These are phyloP conservation scores for Tuber aestivum DNA, from an alignment of 495 filamentous ascomycete species.

Conservation along the genomic window DNA sequence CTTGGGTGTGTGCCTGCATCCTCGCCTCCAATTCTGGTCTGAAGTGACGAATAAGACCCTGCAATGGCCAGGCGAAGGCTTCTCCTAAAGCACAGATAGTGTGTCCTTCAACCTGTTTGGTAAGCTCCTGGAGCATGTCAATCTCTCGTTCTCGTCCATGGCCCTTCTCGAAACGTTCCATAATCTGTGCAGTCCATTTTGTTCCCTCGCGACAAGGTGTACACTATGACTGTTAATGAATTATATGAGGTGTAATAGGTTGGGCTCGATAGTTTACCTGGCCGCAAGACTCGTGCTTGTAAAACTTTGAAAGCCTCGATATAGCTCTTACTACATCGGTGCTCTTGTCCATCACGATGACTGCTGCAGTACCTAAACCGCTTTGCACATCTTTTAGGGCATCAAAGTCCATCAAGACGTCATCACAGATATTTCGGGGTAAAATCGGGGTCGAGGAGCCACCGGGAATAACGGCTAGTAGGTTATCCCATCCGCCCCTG, in stretches of 20 bases:
- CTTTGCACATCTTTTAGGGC: conserved; percentile 95
- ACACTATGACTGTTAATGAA: conserved; percentile 48
- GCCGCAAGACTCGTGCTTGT: conserved; percentile 95
- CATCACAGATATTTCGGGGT: conserved; percentile 76
- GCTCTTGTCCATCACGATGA: conserved; percentile 98
- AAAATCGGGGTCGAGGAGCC: conserved; percentile 95
- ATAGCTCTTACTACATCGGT: conserved; percentile 92
- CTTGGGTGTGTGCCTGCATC: conserved; percentile 67
- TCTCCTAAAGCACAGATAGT: conserved; percentile 97
- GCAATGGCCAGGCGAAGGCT: conserved; percentile 96
- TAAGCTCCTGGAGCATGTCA: conserved; percentile 98
- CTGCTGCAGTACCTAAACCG: conserved; percentile 93
- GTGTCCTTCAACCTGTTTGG: conserved; percentile 98
- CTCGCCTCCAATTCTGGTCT: conserved; percentile 86
- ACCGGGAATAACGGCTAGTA: conserved; percentile 89
- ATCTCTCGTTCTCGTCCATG: conserved; percentile 84
- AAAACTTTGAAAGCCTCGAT: conserved; percentile 87
- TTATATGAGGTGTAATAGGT: too few relatives aligned
- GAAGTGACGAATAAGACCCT: conserved; percentile 97
- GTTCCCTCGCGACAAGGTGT: conserved; percentile 95
- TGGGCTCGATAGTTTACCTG: conserved; percentile 47
- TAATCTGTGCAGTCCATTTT: conserved; percentile 98
- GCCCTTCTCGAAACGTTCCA: conserved; percentile 89
- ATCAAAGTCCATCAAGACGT: conserved; percentile 98
- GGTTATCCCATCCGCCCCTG: conserved; percentile 93